Conservation (phyloP, 768 basidiomycete genomes). For the Suillus subluteus region DNA sequence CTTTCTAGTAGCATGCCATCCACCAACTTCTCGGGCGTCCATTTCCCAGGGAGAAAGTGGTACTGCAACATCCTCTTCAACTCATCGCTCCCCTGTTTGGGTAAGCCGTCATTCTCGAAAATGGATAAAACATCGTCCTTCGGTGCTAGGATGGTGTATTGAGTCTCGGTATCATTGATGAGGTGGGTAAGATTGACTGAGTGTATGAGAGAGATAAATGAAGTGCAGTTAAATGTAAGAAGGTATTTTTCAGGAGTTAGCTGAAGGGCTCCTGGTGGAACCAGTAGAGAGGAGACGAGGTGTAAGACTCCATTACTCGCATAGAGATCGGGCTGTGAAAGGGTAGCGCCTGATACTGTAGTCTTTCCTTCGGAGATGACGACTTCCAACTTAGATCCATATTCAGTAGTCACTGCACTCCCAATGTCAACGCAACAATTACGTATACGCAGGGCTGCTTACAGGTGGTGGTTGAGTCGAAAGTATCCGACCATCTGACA, state of each 20-base stretch:
- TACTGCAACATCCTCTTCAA: conserved; percentile 79
- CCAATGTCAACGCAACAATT: neutral
- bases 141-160: conserved; percentile 91
- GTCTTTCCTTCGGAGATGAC: conserved; percentile 55
- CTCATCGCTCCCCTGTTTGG: conserved; percentile 66
- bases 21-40: conserved; percentile 69
- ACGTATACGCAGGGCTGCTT: conserved; percentile 28
- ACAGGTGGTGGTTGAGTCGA: conserved; percentile 57
- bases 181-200: conserved; percentile 74
- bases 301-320: conserved; percentile 96
- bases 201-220: conserved; percentile 87
- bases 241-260: conserved; percentile 96
- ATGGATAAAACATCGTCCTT: conserved; percentile 79
- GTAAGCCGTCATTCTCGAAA: conserved; percentile 53
- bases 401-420: conserved; percentile 65
- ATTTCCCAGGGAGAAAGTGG: conserved; percentile 88
- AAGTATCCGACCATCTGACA: conserved; percentile 72
- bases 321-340: conserved; percentile 83
- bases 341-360: conserved; percentile 56
- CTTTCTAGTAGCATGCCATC: conserved; percentile 82
- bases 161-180: conserved; percentile 67
- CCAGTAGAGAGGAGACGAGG: conserved; percentile 79
- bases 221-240: conserved; percentile 87
- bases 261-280: conserved; percentile 74
- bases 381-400: conserved; percentile 69